phyloP scores from a whole-genome alignment of 148 eudicot species.

The Simmondsia chinensis region DNA sequence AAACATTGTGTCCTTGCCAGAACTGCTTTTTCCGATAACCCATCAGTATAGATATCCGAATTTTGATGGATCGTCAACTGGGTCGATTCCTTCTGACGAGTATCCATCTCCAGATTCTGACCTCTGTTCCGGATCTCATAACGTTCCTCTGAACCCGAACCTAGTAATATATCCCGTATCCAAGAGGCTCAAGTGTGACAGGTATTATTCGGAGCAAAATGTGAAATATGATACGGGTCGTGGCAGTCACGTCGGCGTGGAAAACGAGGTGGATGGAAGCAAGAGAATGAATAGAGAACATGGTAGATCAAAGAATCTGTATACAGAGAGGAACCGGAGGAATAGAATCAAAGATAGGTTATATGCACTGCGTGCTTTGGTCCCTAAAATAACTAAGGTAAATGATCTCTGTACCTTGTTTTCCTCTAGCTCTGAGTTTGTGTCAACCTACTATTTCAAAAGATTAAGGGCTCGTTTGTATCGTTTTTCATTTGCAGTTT shows the following conservation, averaged over 20 bases:
- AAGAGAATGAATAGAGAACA: slow-evolving; percentile 15
- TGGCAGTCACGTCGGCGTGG: background rate
- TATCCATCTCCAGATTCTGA: slow-evolving; percentile 24
- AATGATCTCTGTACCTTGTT: background rate
- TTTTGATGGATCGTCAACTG: slow-evolving; percentile 45
- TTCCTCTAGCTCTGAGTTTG: no score
- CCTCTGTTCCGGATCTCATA: slow-evolving; percentile 21
- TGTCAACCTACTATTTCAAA: no score
- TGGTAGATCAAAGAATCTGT: slow-evolving; percentile 48
- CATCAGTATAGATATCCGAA: slow-evolving; percentile 15
- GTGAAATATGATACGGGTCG: background rate
- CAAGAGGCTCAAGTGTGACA: no score
- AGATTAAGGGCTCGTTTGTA: no score
- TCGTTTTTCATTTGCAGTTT: no score
- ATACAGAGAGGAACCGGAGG: slow-evolving; percentile 52
- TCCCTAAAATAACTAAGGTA: slow-evolving; percentile 90
- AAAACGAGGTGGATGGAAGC: slow-evolving; percentile 2
- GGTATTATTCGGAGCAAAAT: background rate
- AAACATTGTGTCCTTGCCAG: slow-evolving; percentile 8
- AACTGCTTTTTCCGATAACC: slow-evolving; percentile 10
- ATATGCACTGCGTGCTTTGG: slow-evolving; percentile 48
- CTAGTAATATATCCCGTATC: no score
- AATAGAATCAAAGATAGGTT: slow-evolving; percentile 39
- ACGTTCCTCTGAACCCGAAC: slow-evolving; percentile 11
- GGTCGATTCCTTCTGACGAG: slow-evolving; percentile 39